Evolutionary conservation across 2,329 filamentous ascomycete species (phyloP), one percentile per base, ranked within the genome.

Genomic region (Penicillium concentricum): DNA sequence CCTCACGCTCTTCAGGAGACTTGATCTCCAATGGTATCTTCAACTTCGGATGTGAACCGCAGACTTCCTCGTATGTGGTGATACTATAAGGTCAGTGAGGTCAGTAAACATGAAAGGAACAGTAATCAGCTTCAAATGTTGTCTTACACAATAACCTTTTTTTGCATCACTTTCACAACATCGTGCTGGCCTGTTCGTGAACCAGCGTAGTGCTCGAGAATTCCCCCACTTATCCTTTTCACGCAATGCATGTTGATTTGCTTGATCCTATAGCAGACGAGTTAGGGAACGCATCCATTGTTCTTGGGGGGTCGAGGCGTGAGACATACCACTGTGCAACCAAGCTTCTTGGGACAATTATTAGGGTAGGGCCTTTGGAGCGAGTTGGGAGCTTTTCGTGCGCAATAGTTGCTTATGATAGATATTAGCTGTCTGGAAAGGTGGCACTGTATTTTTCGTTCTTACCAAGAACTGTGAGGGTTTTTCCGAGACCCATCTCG

Each of bases 11-110:
- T n/a, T n/a, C n/a, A n/a, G n/a, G n/a, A n/a, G n/a, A n/a, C n/a
- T n/a, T n/a, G n/a, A n/a, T n/a, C n/a, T n/a, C n/a, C n/a, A n/a
- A n/a, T n/a, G n/a, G n/a, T n/a, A n/a, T n/a, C n/a, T n/a, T n/a
- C n/a, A n/a, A n/a, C n/a, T n/a, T n/a, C n/a, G n/a, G n/a, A n/a
- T n/a, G n/a, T n/a, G n/a, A n/a, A n/a, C n/a, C n/a, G n/a, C n/a
- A n/a, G n/a, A n/a, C n/a, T n/a, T n/a, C 71, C 2, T 69, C 54
- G 47, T 77, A 77, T 9, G 70, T 76, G 1, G 74, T 76, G n/a
- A 77, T 58, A 18, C 72, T 74, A 34, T 5, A n/a, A 30, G 16
- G 12, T 13, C 18, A 24, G 39, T 51, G 9, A 28, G 4, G 24
- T 26, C 24, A 26, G 24, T 6, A 6, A 67, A 57, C 49, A 59